Percentiles rank a stretch among this genome's conserved stretches.
Conservation (phyloP, 192 early-diverging fungal species). For the Entomortierella beljakovae region DNA sequence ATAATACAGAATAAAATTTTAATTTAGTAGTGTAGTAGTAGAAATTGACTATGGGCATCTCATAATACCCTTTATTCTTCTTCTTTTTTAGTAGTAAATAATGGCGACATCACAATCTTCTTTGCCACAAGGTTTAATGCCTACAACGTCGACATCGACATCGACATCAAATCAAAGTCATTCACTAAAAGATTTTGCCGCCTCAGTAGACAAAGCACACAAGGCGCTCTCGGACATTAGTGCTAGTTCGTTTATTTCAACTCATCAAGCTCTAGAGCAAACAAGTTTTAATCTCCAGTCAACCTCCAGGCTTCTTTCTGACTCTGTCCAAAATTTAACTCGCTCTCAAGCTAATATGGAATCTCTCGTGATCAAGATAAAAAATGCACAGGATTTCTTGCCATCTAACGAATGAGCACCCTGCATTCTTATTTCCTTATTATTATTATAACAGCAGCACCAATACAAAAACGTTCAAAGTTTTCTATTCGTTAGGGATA, state of each 20-base stretch:
- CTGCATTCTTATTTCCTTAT: too few species aligned
- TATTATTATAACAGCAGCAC: too few species aligned
- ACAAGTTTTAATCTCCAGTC: constrained; percentile 1
- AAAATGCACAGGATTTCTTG: constrained; percentile 27
- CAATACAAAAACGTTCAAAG: too few species aligned
- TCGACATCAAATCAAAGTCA: not conserved
- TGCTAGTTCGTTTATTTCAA: constrained; percentile 1
- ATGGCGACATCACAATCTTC: constrained; percentile 1
- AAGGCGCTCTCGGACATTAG: constrained; percentile 8
- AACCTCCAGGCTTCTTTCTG: constrained; percentile 8
- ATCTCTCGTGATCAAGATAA: constrained; percentile 10
- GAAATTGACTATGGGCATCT: too few species aligned
- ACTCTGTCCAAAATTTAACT: constrained; percentile 12
- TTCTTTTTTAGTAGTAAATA: too few species aligned
- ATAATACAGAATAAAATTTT: too few species aligned
- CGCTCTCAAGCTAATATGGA: constrained; percentile 4
- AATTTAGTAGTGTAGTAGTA: too few species aligned
- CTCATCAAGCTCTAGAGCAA: constrained; percentile 18
- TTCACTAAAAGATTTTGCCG: not conserved
- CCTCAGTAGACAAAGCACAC: constrained; percentile 15
- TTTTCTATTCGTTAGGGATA: too few species aligned
- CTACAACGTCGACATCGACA: not conserved
- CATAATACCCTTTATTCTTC: too few species aligned
- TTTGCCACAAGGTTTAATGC: too few species aligned
- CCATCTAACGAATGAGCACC: not conserved